These are phyloP conservation scores for Wolfiporia cocos DNA, from an alignment of 1,284 basidiomycete genomes.

Conservation along the genomic window DNA sequence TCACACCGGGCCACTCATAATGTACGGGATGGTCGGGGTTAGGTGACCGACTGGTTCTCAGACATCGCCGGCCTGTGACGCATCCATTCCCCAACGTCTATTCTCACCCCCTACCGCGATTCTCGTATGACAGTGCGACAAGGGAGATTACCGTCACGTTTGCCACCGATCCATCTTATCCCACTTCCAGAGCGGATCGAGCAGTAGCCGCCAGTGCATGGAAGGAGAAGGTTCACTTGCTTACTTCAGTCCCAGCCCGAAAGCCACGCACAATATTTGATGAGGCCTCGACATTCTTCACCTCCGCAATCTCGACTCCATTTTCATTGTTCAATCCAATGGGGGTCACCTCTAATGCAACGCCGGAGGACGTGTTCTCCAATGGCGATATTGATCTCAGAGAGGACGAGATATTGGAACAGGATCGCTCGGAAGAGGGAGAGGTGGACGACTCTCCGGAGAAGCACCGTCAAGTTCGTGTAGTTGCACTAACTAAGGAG, in stretches of 20 bases:
- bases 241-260: slow-evolving; percentile 58
- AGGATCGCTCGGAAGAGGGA: slow-evolving; percentile 68
- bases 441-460: slow-evolving; percentile 72
- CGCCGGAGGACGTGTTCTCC: slow-evolving; percentile 58
- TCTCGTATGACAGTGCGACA: slow-evolving; percentile 48
- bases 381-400: slow-evolving; percentile 58
- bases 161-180: slow-evolving; percentile 55
- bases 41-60: slow-evolving; percentile 60
- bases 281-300: slow-evolving; percentile 58
- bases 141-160: slow-evolving; percentile 59
- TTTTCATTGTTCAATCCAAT: slow-evolving; percentile 38
- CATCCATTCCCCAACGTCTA: slow-evolving; percentile 69
- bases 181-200: slow-evolving; percentile 30
- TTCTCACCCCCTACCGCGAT: slow-evolving; percentile 70
- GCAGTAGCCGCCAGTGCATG: slow-evolving; percentile 33
- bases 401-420: slow-evolving; percentile 72
- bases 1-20: not conserved
- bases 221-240: slow-evolving; percentile 52
- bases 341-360: slow-evolving; percentile 35
- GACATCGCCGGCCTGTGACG: slow-evolving; percentile 68
- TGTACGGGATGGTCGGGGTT: slow-evolving; percentile 1
- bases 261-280: slow-evolving; percentile 64
- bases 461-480: slow-evolving; percentile 32
- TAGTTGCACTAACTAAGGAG: slow-evolving; percentile 31
- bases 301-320: slow-evolving; percentile 45